Evolutionary conservation across 208 protist genomes (phyloP), one percentile per base, ranked within the genome.

Genomic region (Leishmania guyanensis): DNA sequence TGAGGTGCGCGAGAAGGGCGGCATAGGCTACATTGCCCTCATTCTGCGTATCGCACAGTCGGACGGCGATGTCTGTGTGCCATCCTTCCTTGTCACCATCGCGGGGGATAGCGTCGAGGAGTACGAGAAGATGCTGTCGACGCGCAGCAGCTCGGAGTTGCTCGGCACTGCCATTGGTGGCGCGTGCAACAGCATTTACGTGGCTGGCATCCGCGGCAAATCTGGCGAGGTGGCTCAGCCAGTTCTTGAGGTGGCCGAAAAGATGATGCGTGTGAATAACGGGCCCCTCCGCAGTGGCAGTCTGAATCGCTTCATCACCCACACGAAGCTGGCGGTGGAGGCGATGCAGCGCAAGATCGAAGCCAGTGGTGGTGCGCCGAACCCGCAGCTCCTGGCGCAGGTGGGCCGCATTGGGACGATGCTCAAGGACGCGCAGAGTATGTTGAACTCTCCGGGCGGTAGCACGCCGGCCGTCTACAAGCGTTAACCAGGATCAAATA

Each of bases 91-190:
- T 48, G 78, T 86, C 29, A 80, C 82, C 3, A 58, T 93, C 50
- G 84, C 85, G 12, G 86, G 86, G 36, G 76, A 83, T 16, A 70
- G 86, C 71, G 53, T 80, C 51, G 75, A 68, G 2, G 60, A 84
- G 46, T 92, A 92, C 84, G 72, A 70, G 16, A 77, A 77, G 48
- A 43, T 81, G 0, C 62, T 93, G 17, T 43, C 79, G 69, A 56
- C 72, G 17, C 80, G 78, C 16, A 75, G 78, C 62, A 87, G 77
- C 74, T 78, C 80, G 62, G 84, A 79, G 12, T 64, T 95, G 26
- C 76, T 95, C 39, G 81, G 85, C 64, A 90, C 84, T 76, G 88
- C 87, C 20, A 71, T 95, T 17, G 89, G 91, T 26, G 89, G 89
- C 1, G 76, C 89, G 6, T 93, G 89, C 81, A 73, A 90, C 75